phyloP scores from a whole-genome alignment of 2,329 filamentous ascomycete species.

The Dichotomopilus funicola region DNA sequence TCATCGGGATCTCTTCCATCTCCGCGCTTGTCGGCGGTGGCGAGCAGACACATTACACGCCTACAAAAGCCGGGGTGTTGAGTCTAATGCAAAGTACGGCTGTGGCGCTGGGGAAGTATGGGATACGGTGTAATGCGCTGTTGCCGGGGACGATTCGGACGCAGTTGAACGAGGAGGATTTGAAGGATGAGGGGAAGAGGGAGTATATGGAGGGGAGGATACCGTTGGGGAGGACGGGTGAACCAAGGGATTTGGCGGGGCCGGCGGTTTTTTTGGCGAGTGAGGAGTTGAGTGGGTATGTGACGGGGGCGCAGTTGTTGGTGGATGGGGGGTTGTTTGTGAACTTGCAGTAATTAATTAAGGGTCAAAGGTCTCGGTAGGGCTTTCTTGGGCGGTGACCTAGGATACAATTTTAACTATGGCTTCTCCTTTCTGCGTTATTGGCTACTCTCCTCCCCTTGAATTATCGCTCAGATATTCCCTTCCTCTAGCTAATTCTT shows the following conservation, averaged over 20 bases:
- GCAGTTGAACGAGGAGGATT: conserved; percentile 76
- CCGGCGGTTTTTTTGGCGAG: conserved; percentile 81
- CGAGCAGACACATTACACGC: conserved; percentile 77
- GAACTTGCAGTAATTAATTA: conserved; percentile 61
- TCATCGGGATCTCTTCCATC: conserved; percentile 71
- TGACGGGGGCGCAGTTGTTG: conserved; percentile 74
- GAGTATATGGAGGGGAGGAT: conserved; percentile 76
- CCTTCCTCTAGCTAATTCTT: too few relatives aligned
- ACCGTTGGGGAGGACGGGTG: conserved; percentile 68
- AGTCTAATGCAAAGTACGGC: conserved; percentile 80
- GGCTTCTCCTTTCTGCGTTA: too few relatives aligned
- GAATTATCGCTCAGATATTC: too few relatives aligned
- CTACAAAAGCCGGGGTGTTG: conserved; percentile 77
- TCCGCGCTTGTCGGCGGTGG: conserved; percentile 72
- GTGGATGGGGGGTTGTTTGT: conserved; percentile 89
- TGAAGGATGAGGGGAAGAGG: conserved; percentile 65
- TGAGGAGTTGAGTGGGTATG: conserved; percentile 70
- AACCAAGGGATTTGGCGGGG: conserved; percentile 68
- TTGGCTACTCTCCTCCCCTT: too few relatives aligned
- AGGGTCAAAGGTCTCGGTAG: not conserved
- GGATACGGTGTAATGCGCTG: conserved; percentile 76
- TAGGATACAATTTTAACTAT: too few relatives aligned
- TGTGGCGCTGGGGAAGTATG: conserved; percentile 67
- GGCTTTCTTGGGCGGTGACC: too few relatives aligned
- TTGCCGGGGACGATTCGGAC: conserved; percentile 78